Base-by-base conservation (phyloP, 2,329 filamentous ascomycete species). In the Aspergillus versicolor region DNA sequence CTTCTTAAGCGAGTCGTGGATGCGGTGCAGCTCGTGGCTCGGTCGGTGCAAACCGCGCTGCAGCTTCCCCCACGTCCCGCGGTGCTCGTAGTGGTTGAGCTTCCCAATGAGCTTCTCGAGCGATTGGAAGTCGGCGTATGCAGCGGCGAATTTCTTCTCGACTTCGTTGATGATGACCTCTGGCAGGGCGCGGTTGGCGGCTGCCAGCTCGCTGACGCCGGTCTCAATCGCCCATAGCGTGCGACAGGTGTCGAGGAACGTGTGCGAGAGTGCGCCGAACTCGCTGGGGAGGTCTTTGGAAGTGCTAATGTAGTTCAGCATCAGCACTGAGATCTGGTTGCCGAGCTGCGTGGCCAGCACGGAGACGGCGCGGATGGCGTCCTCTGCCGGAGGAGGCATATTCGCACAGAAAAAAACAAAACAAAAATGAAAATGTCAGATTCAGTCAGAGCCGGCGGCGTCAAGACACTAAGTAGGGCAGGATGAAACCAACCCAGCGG, bases 171-270 rank as follows among this genome's bases (percentile, higher is more conserved):
- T 77, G 70, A 88, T 82, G 54, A 89, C 86, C 4, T 73, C 65
- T 0, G 87, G 84, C 17, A 89, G 79, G 15, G 78, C 74, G 61
- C 83, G 82, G 15, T 76, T 74, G 19, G 77, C 79, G 41, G 79
- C 77, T 30, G 77, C 71, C 44, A 78, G 81, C 63, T 85, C 82
- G n/a, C 75, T 72, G 52, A 90, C 78, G 5, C 87, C 87, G 21
- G 84, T 82, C 70, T 89, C 86, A 60, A 89, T 85, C n/a, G 84
- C 82, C 78, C 86, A 88, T 42, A 90, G 77, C 42, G 86, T 82
- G 53, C 85, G 82, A 68, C 84, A 87, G 5, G 85, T 83, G 55
- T 89, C 86, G 57, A 90, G 80, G 66, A 89, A 88, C 61, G 87
- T 85, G 60, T 82, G 81, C 9, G 87, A 85, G 19, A 90, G 78